Base-by-base conservation (phyloP, 495 filamentous ascomycete species). In the Aspergillus bridgeri region DNA sequence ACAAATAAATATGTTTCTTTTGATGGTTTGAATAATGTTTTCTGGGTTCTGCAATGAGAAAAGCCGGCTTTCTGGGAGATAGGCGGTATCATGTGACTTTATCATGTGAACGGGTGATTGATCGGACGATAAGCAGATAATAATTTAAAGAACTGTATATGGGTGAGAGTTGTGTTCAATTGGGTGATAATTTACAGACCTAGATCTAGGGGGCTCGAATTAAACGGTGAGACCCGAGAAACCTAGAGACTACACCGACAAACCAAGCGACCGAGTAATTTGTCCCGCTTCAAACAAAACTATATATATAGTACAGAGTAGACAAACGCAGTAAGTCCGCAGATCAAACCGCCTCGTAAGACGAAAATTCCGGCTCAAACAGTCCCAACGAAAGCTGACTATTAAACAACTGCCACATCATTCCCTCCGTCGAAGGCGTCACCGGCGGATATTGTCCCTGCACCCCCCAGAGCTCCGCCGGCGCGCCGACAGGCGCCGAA, bases 321-420 rank as follows among this genome's bases (percentile, higher is more conserved):
- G 1, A 29, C 27, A 29, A 29, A 3, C 27, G 7, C 27, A 29
- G 11, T 6, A 29, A 29, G 11, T 1, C 27, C 27, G 11, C 6
- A 1, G 9, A 15, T 38, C 33, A 38, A 38, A 9, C 33, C 7
- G 33, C 5, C 33, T 13, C 33, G 17, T 15, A 38, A 38, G 33
- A 38, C 33, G 17, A 15, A 38, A 15, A 15, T 15, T 38, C 33
- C 33, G 6, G 33, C 33, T 38, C 33, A 38, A 38, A 38, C 33
- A 38, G 9, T 13, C 33, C 33, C 13, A 38, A 15, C 8, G 69
- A 65, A 23, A 69, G 19, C 48, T 72, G 59, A 45, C 67, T 69
- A 48, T 68, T 68, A 23, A 68, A 69, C 6, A 69, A 49, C 43
- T 72, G 63, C 65, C 67, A 69, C 69, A 68, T 69, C 15, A 69